phyloP scores from a whole-genome alignment of 257 asterid genomes.

The Fraxinus anomala region DNA sequence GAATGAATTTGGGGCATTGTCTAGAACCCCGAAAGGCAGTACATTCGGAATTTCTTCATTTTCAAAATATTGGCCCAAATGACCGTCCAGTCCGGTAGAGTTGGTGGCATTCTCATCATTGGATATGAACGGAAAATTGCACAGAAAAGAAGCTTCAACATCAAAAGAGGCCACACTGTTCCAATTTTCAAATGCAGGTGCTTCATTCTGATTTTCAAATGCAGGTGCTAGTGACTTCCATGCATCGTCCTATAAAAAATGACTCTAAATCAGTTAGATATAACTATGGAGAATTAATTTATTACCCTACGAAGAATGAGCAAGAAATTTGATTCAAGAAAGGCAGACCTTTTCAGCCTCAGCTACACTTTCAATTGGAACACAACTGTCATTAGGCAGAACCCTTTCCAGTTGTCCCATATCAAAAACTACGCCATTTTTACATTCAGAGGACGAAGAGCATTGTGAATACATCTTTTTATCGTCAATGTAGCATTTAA shows the following conservation, averaged over 20 bases:
- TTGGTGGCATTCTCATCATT: no score
- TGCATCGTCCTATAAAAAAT: slow-evolving; percentile 33
- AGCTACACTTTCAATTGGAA: slow-evolving; percentile 24
- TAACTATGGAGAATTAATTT: not conserved
- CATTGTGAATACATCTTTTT: not conserved
- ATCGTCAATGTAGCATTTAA: slow-evolving; percentile 34
- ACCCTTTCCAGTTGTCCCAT: slow-evolving; percentile 42
- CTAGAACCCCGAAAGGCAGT: no score
- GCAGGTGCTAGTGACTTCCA: slow-evolving; percentile 32
- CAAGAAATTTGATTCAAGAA: not conserved
- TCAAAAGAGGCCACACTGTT: not conserved
- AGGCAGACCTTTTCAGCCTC: slow-evolving; percentile 31
- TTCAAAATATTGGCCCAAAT: no score
- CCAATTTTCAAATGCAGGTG: slow-evolving; percentile 34
- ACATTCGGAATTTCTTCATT: no score
- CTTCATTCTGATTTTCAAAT: slow-evolving; percentile 26
- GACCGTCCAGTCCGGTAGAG: no score
- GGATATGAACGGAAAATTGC: no score
- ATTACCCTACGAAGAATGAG: not conserved
- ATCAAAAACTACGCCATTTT: slow-evolving; percentile 27
- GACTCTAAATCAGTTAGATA: not conserved
- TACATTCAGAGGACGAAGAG: slow-evolving; percentile 13
- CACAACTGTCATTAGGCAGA: slow-evolving; percentile 24
- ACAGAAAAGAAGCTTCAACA: no score
- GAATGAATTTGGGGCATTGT: no score